Evolutionary conservation across 306 rosid species (phyloP), one percentile per base, ranked within the genome.

Genomic region (Ormosia semicastrata): DNA sequence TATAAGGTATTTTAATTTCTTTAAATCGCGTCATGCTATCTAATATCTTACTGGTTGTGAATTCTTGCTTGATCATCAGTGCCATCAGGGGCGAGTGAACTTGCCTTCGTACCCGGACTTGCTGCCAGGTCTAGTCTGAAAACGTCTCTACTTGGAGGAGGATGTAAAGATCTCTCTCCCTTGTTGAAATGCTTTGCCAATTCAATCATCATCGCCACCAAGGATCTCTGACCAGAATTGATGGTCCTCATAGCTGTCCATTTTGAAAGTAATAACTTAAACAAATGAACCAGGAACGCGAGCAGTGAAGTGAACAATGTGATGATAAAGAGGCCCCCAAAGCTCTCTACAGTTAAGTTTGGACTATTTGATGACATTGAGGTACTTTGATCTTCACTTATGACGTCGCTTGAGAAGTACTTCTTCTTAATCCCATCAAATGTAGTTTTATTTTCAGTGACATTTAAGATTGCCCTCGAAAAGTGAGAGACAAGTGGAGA

Each of bases 261-360:
- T 0, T 78, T 49, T 7, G 53, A 14, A 13, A 30, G 24, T 7
- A 43, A 33, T 41, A 53, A 82, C 8, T 36, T 49, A 3, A 36
- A 40, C 71, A 82, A 8, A 80, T 73, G 24, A 29, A 68, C 24
- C 1, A 63, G 24, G 33, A 75, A 77, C 1, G 84, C 76, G 5
- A 58, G 50, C 52, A 75, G 6, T 9, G 85, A 79, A 10, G 78
- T 40, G 24, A 81, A 33, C 44, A 79, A 77, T 15, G 85, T 73
- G 17, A 89, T 80, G 54, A 89, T 73, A 72, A 85, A 89, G 30
- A 89, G 90, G 11, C 92, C 89, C 5, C 79, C 87, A 30, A 89
- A 89, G 76, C 85, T 89, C 24, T 53, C 37, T 7, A 77, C 67
- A 5, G 53, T 72, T 15, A 89, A 81, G 78, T 75, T 83, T 13